Percentiles rank a stretch among this genome's conserved stretches.
These are phyloP conservation scores for Venturia nashicola DNA, from an alignment of 2,329 filamentous ascomycete genomes.

Conservation along the genomic window DNA sequence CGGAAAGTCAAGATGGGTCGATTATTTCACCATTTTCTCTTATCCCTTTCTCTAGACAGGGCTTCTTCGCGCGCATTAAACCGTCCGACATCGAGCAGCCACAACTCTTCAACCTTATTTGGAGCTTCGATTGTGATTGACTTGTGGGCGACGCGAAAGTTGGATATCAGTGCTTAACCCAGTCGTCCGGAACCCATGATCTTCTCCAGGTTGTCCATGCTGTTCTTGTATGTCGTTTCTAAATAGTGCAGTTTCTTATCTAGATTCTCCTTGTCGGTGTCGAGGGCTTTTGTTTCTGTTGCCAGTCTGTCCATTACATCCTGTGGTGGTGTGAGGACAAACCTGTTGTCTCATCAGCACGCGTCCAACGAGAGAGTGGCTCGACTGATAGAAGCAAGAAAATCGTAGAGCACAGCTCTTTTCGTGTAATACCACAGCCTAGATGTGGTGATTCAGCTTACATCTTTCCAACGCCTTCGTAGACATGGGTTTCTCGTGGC, in stretches of 20 bases:
- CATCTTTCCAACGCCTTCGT: constrained; percentile 97
- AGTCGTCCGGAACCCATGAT: constrained; percentile 42
- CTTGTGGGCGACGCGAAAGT: background rate
- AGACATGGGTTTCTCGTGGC: constrained; percentile 65
- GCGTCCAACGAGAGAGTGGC: background rate
- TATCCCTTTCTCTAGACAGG: too few species aligned
- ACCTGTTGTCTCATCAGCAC: constrained; percentile 45
- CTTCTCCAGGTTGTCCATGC: constrained; percentile 78
- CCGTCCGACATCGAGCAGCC: background rate
- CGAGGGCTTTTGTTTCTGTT: constrained; percentile 60
- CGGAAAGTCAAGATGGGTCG: too few species aligned
- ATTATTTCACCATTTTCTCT: too few species aligned
- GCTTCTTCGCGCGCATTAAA: too few species aligned
- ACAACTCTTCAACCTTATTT: background rate
- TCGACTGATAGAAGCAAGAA: background rate
- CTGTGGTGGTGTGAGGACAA: constrained; percentile 63
- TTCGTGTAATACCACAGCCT: background rate
- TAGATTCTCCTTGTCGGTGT: constrained; percentile 66
- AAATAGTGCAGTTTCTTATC: constrained; percentile 86
- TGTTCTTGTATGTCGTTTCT: constrained; percentile 92
- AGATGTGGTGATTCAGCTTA: constrained; percentile 30
- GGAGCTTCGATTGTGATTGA: background rate
- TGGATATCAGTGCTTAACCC: background rate
- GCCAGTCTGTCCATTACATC: constrained; percentile 66
- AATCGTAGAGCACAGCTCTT: background rate